Evolutionary conservation across 331 rosid genomes (phyloP), one percentile per base, ranked within the genome.

Genomic region (Quercus phellos): DNA sequence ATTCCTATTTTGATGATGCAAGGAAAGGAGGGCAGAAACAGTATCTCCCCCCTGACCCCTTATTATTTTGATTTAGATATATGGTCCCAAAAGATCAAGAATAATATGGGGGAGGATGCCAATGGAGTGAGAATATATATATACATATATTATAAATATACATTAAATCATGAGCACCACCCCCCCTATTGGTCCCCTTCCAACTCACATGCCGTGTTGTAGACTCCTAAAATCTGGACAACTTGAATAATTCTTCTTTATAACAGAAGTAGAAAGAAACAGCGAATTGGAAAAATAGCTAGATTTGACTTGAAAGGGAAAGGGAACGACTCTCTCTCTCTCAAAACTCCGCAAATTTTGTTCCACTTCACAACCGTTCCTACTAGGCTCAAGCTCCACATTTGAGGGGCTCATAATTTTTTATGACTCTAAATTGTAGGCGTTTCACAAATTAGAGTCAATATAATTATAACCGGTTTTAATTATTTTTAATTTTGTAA

Each of bases 111-210:
- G 7, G 43, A 38, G 12, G 77, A 83, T 55, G 68, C 74, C 50
- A 34, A 70, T 22, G 58, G 78, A 70, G 56, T 75, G 56, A 75
- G 67, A 78, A 38, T 38, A 38, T 38, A 35, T 34, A 6, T 32
- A 30, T 30, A 34, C 55, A 58, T 68, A 14, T 72, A 22, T 83
- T 79, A 6, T 46, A 69, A 58, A 51, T 72, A 68, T 68, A 14
- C 67, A 24, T 83, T 79, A 6, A 11, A 68, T 90, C 64, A 81
- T 84, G 88, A 80, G 70, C 75, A 83, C 42, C 34, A 0, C 5
- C 84, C 87, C 7, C 34, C 34, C 34, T 85, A 61, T 88, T 88
- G 92, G 89, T 88, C 87, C 91, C 89, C 87, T 77, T 79, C 12
- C 51, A 59, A 79, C 81, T 85, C 85, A 88, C 91, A 86, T 78